These are phyloP conservation scores for Pleoardoris graminearum DNA, from an alignment of 2,329 filamentous ascomycete genomes.

Conservation along the genomic window DNA sequence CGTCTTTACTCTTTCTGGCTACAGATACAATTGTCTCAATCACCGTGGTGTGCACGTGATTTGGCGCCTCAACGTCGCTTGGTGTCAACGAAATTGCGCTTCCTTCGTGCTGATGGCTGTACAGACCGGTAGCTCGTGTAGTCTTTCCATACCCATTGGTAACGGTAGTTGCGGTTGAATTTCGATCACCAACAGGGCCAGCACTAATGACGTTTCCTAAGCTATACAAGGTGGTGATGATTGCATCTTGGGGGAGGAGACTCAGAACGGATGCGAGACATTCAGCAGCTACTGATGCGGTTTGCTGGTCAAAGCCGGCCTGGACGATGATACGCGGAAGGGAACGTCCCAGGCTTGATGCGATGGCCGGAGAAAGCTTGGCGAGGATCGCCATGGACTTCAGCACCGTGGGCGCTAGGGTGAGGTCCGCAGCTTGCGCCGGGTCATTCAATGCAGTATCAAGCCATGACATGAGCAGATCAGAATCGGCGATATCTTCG, in stretches of 20 bases:
- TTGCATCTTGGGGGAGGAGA: slow-evolving; percentile 83
- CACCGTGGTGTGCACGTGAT: slow-evolving; percentile 79
- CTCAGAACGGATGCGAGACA: slow-evolving; percentile 81
- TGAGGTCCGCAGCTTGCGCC: slow-evolving; percentile 78
- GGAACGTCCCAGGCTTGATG: slow-evolving; percentile 74
- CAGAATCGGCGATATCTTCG: slow-evolving; percentile 77
- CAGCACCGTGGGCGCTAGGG: slow-evolving; percentile 75
- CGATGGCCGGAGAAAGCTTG: slow-evolving; percentile 71
- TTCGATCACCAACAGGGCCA: slow-evolving; percentile 58
- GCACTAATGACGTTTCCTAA: slow-evolving; percentile 94
- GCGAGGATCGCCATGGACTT: slow-evolving; percentile 82
- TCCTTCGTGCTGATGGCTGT: slow-evolving; percentile 59
- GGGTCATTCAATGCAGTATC: slow-evolving; percentile 79
- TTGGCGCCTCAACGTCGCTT: slow-evolving; percentile 76
- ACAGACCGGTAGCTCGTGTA: slow-evolving; percentile 41
- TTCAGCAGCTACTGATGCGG: slow-evolving; percentile 76
- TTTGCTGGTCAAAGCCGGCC: slow-evolving; percentile 69
- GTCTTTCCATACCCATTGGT: slow-evolving; percentile 56
- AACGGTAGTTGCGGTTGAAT: slow-evolving; percentile 49
- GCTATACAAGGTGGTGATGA: slow-evolving; percentile 94
- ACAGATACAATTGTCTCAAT: slow-evolving; percentile 95
- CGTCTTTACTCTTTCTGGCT: slow-evolving; percentile 76
- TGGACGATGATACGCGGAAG: slow-evolving; percentile 89
- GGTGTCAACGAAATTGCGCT: slow-evolving; percentile 80
- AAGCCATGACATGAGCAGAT: slow-evolving; percentile 80